A percentile compares a stretch with the other conserved stretches of the same genome.
phyloP scores from a whole-genome alignment of 2,329 filamentous ascomycete genomes.

The Botrytis elliptica region DNA sequence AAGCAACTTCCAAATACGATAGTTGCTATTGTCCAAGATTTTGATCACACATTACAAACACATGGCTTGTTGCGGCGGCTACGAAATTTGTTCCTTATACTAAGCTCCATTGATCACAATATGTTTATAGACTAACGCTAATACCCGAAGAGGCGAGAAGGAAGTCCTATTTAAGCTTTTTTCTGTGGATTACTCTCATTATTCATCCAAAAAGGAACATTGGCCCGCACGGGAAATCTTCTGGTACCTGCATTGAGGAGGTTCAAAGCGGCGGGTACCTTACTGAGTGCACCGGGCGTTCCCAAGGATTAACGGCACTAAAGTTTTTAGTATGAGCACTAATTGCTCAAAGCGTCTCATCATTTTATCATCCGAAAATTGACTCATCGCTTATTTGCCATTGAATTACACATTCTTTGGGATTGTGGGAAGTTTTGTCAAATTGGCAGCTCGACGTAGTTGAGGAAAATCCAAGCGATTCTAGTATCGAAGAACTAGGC shows the following conservation, averaged over 20 bases:
- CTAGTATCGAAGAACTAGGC: neutral
- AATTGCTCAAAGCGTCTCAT: conserved; percentile 12
- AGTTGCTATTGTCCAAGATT: neutral
- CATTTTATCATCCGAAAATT: neutral
- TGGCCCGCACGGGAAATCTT: neutral
- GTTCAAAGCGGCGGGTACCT: conserved; percentile 6
- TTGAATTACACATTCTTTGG: neutral
- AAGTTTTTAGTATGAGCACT: conserved; percentile 2
- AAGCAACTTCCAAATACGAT: neutral
- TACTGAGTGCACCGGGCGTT: neutral
- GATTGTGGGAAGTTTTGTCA: neutral
- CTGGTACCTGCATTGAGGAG: neutral
- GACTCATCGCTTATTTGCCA: neutral
- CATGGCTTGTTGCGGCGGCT: neutral
- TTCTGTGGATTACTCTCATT: neutral
- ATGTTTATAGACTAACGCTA: neutral
- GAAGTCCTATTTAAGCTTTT: neutral
- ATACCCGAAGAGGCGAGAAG: neutral
- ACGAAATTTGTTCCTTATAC: neutral
- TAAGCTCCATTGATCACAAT: neutral
- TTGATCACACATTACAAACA: neutral
- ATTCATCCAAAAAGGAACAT: neutral
- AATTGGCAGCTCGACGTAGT: neutral
- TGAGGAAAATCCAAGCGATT: neutral
- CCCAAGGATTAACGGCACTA: neutral